Percentiles rank a stretch among this genome's conserved stretches.
Conservation (phyloP, 805 yeast genomes). For the Ogataea glucozyma region DNA sequence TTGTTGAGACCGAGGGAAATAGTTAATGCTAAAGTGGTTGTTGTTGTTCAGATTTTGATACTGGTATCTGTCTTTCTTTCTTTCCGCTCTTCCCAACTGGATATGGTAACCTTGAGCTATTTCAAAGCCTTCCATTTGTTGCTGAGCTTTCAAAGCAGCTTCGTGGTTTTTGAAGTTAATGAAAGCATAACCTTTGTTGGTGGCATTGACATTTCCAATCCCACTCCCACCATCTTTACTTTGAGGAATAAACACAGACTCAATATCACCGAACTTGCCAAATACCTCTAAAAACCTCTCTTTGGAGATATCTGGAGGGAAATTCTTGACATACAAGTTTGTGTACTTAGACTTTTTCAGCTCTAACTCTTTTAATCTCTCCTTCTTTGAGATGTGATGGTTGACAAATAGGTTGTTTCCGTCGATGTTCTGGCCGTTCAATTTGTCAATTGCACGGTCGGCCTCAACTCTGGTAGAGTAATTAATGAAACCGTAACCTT, state of each 20-base stretch:
- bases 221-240: conserved; percentile 30
- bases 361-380: conserved; percentile 51
- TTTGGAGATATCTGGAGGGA: conserved; percentile 42
- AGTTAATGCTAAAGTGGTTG: conserved; percentile 17
- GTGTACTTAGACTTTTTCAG: conserved; percentile 48
- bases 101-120: conserved; percentile 33
- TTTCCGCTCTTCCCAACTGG: conserved; percentile 48
- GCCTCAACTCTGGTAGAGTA: conserved; percentile 60
- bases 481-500: conserved; percentile 69
- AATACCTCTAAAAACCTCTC: conserved; percentile 46
- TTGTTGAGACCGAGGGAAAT: conserved; percentile 12
- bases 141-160: conserved; percentile 50
- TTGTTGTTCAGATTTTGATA: conserved; percentile 25
- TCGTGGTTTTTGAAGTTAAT: conserved; percentile 50
- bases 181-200: conserved; percentile 51
- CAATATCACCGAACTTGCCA: conserved; percentile 47
- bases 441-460: conserved; percentile 53
- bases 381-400: conserved; percentile 65
- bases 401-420: conserved; percentile 51
- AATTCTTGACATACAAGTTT: conserved; percentile 54
- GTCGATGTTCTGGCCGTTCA: conserved; percentile 30
- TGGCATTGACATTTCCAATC: too few species aligned
- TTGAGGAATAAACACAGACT: conserved; percentile 54
- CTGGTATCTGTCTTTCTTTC: conserved; percentile 34
- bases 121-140: conserved; percentile 46